Evolutionary conservation across 768 basidiomycete species (phyloP), one percentile per base, ranked within the genome.

Genomic region (Suillus subaureus): DNA sequence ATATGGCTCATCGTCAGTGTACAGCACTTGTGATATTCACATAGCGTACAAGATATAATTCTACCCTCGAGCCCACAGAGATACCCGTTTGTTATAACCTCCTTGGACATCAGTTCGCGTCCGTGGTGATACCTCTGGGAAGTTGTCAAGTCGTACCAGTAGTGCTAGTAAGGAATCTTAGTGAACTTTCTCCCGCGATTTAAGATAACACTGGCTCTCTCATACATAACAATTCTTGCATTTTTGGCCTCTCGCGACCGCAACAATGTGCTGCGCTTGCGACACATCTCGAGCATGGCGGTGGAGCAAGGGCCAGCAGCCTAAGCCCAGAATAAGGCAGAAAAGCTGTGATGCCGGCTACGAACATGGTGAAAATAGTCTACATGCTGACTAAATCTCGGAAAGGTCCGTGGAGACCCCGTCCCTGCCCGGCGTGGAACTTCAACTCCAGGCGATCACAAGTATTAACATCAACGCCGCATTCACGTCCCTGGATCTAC

Each of bases 281-380:
- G 85, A 83, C n/a, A 84, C 81, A 87, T 88, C 70, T 79, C 80
- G 87, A 88, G 69, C 83, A 87, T 40, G 68, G 74, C 49, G 75
- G 71, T 62, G 31, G 31, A 31, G 31, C 31, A 31, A 2, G 31
- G 31, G 31, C 31, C 31, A 31, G 31, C n/a, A n/a, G n/a, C n/a
- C n/a, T n/a, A n/a, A n/a, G n/a, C n/a, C n/a, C n/a, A n/a, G n/a
- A n/a, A n/a, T n/a, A n/a, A n/a, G n/a, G n/a, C n/a, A n/a, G n/a
- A n/a, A n/a, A n/a, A n/a, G n/a, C n/a, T n/a, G n/a, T n/a, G n/a
- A n/a, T n/a, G n/a, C n/a, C n/a, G n/a, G n/a, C n/a, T n/a, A n/a
- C n/a, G n/a, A n/a, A n/a, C n/a, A n/a, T n/a, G n/a, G n/a, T n/a
- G n/a, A n/a, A n/a, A n/a, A n/a, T n/a, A n/a, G n/a, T n/a, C n/a